Evolutionary conservation across 306 rosid genomes (phyloP), one percentile per base, ranked within the genome.

Genomic region (Pyrus bretschneideri): DNA sequence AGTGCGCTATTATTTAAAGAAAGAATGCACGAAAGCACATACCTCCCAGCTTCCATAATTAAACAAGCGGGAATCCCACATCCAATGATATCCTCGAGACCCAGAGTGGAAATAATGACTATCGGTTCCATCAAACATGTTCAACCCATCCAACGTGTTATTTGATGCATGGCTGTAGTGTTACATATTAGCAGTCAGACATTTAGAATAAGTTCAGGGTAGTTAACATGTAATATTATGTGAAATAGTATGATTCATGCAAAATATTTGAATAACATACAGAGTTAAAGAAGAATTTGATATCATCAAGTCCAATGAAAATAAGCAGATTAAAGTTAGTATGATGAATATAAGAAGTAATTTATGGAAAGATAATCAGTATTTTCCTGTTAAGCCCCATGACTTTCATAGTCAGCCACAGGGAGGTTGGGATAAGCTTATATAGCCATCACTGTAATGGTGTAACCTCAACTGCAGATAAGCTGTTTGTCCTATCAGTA

Each of bases 11-110:
- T 23, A 27, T 61, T 15, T 23, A 25, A 76, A 67, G 71, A 72
- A 70, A 45, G 55, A 42, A 72, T 27, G 23, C 25, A 69, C 68
- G 76, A 80, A 69, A 76, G 68, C 64, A 75, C 93, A 69, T 88
- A 96, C 99, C 91, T 96, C 99, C 99, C 99, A 96, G 86, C 93
- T 92, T 89, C 98, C 99, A 81, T 96, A 96, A 82, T 96, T 96
- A 75, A 96, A 96, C 86, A 96, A 96, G 74, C 99, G 99, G 87
- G 99, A 96, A 75, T 96, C 99, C 99, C 99, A 96, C 96, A 96
- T 89, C 99, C 99, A 96, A 80, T 96, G 99, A 87, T 96, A 88
- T 78, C 99, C 99, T 30, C 96, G 97, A 61, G 98, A 78, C 54
- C 99, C 99, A 81, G 97, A 79, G 88, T 96, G 96, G 86, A 96